phyloP scores from a whole-genome alignment of 2,329 filamentous ascomycete genomes.

The Apiospora aurea region DNA sequence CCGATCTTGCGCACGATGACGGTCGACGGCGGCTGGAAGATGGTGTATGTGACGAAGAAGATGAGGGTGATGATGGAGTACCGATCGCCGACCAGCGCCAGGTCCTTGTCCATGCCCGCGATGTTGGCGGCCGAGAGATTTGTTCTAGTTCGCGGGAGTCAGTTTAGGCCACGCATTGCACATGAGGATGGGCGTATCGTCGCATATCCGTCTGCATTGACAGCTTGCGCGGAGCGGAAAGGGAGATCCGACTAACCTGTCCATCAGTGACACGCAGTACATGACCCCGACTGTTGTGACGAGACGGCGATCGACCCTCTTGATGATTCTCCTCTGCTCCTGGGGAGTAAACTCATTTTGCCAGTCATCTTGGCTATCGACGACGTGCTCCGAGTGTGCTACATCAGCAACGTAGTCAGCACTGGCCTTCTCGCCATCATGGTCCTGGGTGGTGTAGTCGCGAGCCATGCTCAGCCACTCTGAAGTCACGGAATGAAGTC shows the following conservation, averaged over 20 bases:
- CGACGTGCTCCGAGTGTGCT: slow-evolving; percentile 15
- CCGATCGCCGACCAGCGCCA: slow-evolving; percentile 50
- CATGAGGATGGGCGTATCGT: neutral
- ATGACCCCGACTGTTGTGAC: slow-evolving; percentile 68
- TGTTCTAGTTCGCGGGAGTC: slow-evolving; percentile 47
- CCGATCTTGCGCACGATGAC: slow-evolving; percentile 72
- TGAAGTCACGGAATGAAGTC: neutral
- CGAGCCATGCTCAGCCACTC: neutral
- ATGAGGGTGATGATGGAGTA: slow-evolving; percentile 71
- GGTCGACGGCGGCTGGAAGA: slow-evolving; percentile 76
- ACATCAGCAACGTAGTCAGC: slow-evolving; percentile 26
- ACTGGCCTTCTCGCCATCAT: slow-evolving; percentile 24
- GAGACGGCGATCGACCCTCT: slow-evolving; percentile 71
- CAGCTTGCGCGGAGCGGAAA: neutral
- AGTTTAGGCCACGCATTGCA: neutral
- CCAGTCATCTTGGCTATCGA: slow-evolving; percentile 24
- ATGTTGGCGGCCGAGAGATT: slow-evolving; percentile 78
- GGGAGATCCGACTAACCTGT: slow-evolving; percentile 51
- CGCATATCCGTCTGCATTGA: neutral
- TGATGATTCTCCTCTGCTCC: slow-evolving; percentile 73
- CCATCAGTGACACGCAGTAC: slow-evolving; percentile 81
- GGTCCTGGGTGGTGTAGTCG: neutral
- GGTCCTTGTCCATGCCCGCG: slow-evolving; percentile 65
- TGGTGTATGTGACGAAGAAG: slow-evolving; percentile 77
- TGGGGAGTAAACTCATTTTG: slow-evolving; percentile 58